phyloP scores from a whole-genome alignment of 2,329 filamentous ascomycete species.

The Metarhizium anisopliae region DNA sequence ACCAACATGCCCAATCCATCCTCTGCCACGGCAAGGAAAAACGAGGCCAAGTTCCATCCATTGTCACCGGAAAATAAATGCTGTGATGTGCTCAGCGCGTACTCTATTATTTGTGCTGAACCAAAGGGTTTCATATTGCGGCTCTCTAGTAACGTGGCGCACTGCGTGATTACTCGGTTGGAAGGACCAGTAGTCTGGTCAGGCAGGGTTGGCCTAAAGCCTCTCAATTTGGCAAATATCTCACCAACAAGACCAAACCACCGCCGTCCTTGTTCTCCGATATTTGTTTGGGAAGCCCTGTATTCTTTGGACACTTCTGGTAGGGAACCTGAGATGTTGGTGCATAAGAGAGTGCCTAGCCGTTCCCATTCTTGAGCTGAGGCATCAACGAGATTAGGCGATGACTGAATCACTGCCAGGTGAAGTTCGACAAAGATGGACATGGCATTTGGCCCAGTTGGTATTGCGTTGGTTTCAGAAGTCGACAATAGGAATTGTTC shows the following conservation, averaged over 20 bases:
- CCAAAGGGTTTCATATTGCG: constrained; percentile 51
- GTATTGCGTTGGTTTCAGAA: constrained; percentile 26
- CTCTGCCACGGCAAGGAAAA: constrained; percentile 41
- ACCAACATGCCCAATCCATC: constrained; percentile 51
- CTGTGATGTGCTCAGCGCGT: constrained; percentile 27
- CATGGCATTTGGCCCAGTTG: constrained; percentile 24
- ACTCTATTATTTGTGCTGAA: constrained; percentile 37
- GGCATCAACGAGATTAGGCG: constrained; percentile 34
- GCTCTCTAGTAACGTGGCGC: constrained; percentile 33
- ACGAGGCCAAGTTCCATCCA: constrained; percentile 27
- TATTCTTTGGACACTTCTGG: constrained; percentile 78
- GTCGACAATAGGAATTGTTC: constrained; percentile 43
- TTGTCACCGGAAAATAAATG: constrained; percentile 29
- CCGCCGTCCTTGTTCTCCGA: constrained; percentile 57
- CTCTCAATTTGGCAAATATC: constrained; percentile 27
- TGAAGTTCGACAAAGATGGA: constrained; percentile 39
- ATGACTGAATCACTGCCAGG: constrained; percentile 30
- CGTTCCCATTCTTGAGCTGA: constrained; percentile 52
- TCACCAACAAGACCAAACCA: constrained; percentile 53
- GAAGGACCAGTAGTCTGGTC: constrained; percentile 23
- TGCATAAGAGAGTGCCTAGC: constrained; percentile 52
- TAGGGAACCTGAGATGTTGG: constrained; percentile 62
- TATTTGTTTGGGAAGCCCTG: constrained; percentile 58
- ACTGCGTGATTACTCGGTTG: constrained; percentile 20
- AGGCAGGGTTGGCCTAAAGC: constrained; percentile 11